Conservation (phyloP, 208 protist genomes). For the Leishmania tropica region DNA sequence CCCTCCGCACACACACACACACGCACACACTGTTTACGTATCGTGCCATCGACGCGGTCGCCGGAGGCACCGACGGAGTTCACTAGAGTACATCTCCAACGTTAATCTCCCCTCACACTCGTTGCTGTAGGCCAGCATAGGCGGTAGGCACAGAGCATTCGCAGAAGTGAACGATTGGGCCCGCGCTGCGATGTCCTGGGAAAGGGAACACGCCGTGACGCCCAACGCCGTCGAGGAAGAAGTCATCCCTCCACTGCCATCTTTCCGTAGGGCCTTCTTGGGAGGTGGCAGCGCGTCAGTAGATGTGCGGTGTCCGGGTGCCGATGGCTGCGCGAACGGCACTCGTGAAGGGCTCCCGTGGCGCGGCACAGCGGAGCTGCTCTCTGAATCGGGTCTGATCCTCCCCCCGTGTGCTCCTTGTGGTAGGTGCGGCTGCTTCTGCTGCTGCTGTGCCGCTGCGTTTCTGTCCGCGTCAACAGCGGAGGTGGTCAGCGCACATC, state of each 20-base stretch:
- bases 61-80: conserved; percentile 20
- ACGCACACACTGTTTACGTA: not conserved
- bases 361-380: not conserved
- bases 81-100: conserved; percentile 26
- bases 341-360: not conserved
- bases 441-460: not conserved
- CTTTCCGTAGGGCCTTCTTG: not conserved
- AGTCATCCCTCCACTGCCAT: not conserved
- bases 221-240: not conserved
- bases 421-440: not conserved
- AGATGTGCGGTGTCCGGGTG: not conserved
- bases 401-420: not conserved
- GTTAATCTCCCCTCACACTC: conserved; percentile 1
- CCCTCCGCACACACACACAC: not conserved
- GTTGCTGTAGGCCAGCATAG: conserved; percentile 27
- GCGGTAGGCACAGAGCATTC: not conserved
- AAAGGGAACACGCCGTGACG: not conserved
- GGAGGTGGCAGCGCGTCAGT: no score
- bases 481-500: not conserved
- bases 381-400: not conserved
- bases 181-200: not conserved
- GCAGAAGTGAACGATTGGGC: not conserved
- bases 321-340: not conserved
- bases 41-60: conserved; percentile 8
- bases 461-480: not conserved